Evolutionary conservation across 106 monocot species (phyloP), one percentile per base, ranked within the genome.

Genomic region (Allium sativum): DNA sequence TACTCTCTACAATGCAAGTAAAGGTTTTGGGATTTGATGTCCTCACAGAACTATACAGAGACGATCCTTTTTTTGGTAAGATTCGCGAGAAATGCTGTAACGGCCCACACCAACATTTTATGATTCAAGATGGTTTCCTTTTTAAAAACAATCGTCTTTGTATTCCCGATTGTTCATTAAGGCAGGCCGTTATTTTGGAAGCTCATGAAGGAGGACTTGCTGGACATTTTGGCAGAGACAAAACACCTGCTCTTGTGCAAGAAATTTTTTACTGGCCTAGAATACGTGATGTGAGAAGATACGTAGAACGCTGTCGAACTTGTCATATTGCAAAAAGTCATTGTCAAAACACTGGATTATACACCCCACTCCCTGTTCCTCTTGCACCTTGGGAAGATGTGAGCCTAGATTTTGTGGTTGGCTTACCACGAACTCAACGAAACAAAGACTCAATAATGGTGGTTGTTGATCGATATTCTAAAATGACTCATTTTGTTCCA

Each of bases 71-170:
- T 21, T 67, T 67, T 18, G 42, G 44, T 19, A 42, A 20, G 4
- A 56, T 56, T 20, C 56, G 44, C 44, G 21, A 57, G 16, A 31
- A 57, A 57, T 57, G 16, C 16, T 18, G 7, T 4, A 8, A 18
- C 21, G 16, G 63, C 11, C 4, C 63, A 19, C 21, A 48, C 4
- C 10, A 20, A 18, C 15, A 63, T 4, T 44, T 42, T 20, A 21
- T 47, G 14, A 6, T 67, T 10, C 54, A 55, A 6, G 42, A 18
- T 14, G 55, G 53, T 40, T 67, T 44, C 17, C 40, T 67, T 55
- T 67, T 67, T 16, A 54, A 53, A 18, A 44, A 10, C 10, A 55
- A n/a, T 42, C 8, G 19, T 44, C 56, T 67, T 12, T 67, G 41
- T 15, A 67, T 67, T 44, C 55, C 41, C 5, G 43, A 41, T 0